A percentile compares a stretch with the other conserved stretches of the same genome.
These are phyloP conservation scores for Paraphaeosphaeria minitans DNA, from an alignment of 2,329 filamentous ascomycete genomes.

Conservation along the genomic window DNA sequence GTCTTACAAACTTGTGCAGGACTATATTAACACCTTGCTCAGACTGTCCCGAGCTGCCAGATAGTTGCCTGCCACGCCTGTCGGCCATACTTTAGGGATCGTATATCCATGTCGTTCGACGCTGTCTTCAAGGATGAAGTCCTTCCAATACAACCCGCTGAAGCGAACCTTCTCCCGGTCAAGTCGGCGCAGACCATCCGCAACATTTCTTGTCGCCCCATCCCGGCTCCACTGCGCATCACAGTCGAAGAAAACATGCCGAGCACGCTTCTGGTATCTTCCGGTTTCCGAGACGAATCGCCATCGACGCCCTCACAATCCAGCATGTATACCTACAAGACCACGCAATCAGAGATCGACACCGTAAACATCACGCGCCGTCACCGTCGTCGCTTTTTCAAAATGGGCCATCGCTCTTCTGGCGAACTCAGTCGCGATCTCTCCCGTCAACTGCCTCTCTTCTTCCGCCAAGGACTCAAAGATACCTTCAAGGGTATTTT, in stretches of 20 bases:
- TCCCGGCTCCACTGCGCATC: constrained; percentile 1
- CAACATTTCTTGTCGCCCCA: constrained; percentile 38
- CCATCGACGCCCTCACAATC: constrained; percentile 23
- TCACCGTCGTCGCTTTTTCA: constrained; percentile 37
- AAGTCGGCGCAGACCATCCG: constrained; percentile 44
- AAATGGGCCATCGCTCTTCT: constrained; percentile 30
- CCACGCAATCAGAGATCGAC: constrained; percentile 38
- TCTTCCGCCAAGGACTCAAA: constrained; percentile 34
- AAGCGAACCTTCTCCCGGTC: constrained; percentile 40
- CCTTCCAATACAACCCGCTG: constrained; percentile 37
- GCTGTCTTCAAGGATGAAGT: constrained; percentile 47
- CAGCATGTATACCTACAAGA: constrained; percentile 38
- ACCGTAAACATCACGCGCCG: constrained; percentile 28
- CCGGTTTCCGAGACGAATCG: constrained; percentile 17
- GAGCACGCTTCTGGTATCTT: constrained; percentile 17
- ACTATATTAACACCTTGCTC: constrained; percentile 11
- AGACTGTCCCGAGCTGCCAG: constrained; percentile 41
- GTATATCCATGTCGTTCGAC: constrained; percentile 53
- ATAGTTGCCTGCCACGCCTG: constrained; percentile 57
- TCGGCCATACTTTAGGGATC: constrained; percentile 56
- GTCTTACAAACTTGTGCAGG: neutral
- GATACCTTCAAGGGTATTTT: constrained; percentile 39
- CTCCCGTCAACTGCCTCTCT: constrained; percentile 19
- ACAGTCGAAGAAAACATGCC: constrained; percentile 6
- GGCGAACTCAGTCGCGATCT: constrained; percentile 27